These are phyloP conservation scores for Candida dajiaensis DNA, from an alignment of 805 yeast species.

Conservation along the genomic window DNA sequence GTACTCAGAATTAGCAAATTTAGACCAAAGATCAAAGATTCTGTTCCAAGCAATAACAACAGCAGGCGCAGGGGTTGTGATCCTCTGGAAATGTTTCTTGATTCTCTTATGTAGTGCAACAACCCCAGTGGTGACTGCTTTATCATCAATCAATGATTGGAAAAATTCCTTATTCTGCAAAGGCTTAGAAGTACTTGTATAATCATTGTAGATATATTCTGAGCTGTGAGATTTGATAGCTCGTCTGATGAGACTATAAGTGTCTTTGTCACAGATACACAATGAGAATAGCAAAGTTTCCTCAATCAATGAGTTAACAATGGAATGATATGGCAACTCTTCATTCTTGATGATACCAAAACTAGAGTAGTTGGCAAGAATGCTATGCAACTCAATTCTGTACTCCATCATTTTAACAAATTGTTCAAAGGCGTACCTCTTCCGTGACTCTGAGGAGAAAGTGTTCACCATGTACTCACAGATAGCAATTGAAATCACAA, in stretches of 20 bases:
- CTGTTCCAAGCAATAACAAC: constrained; percentile 36
- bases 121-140: constrained; percentile 56
- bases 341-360: constrained; percentile 18
- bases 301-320: constrained; percentile 38
- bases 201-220: constrained; percentile 17
- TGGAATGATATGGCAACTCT: constrained; percentile 26
- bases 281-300: constrained; percentile 45
- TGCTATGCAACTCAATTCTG: constrained; percentile 26
- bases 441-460: constrained; percentile 24
- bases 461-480: constrained; percentile 29
- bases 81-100: constrained; percentile 32
- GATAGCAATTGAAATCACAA: constrained; percentile 31
- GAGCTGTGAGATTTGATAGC: constrained; percentile 27
- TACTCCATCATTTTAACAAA: constrained; percentile 34
- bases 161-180: constrained; percentile 32
- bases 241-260: constrained; percentile 41
- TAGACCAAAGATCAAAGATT: constrained; percentile 46
- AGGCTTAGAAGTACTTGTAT: constrained; percentile 1
- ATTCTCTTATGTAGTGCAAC: constrained; percentile 69
- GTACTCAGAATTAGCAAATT: constrained; percentile 18
- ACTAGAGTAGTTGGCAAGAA: constrained; percentile 22
- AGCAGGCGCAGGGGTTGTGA: constrained; percentile 27
- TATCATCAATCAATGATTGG: constrained; percentile 44
- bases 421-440: constrained; percentile 33
- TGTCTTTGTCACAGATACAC: constrained; percentile 44